Conservation (phyloP, 805 yeast species). For the Scheffersomyces ergatensis region DNA sequence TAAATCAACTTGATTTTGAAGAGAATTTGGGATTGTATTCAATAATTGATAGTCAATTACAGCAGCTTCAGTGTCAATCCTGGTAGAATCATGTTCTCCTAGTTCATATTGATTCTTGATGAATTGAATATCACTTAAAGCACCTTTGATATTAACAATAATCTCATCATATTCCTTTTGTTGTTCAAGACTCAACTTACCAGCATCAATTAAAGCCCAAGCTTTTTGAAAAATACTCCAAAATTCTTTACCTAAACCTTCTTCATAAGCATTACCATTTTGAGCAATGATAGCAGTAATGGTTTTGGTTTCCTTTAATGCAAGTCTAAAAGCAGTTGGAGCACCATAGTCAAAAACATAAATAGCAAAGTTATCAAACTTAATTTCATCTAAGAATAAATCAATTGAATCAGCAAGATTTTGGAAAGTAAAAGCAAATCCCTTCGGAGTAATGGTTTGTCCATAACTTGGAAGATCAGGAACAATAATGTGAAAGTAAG, state of each 20-base stretch:
- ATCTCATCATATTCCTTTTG: conserved; percentile 8
- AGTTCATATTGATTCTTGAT: conserved; percentile 25
- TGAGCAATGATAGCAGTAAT: conserved; percentile 34
- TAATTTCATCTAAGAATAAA: conserved; percentile 22
- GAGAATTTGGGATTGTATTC: conserved; percentile 17
- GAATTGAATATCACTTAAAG: conserved; percentile 13
- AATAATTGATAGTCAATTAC: conserved; percentile 26
- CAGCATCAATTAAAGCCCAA: conserved; percentile 24
- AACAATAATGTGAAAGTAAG: conserved; percentile 37
- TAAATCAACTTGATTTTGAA: conserved; percentile 27
- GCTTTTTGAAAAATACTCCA: conserved; percentile 34
- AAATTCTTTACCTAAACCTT: conserved; percentile 34
- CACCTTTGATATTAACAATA: conserved; percentile 2
- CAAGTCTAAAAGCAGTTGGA: conserved; percentile 39
- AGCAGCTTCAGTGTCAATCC: conserved; percentile 30
- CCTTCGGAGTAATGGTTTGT: conserved; percentile 26
- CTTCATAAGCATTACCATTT: conserved; percentile 45
- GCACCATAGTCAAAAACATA: conserved; percentile 46
- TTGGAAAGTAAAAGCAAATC: conserved; percentile 27
- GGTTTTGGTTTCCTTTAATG: conserved; percentile 25
- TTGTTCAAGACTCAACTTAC: conserved; percentile 5
- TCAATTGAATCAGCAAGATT: conserved; percentile 27
- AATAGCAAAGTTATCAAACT: conserved; percentile 23
- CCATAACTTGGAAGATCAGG: conserved; percentile 49
- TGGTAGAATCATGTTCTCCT: conserved; percentile 21